These are phyloP conservation scores for Sporobolomyces phaffii DNA, from an alignment of 768 basidiomycete genomes.

Conservation along the genomic window DNA sequence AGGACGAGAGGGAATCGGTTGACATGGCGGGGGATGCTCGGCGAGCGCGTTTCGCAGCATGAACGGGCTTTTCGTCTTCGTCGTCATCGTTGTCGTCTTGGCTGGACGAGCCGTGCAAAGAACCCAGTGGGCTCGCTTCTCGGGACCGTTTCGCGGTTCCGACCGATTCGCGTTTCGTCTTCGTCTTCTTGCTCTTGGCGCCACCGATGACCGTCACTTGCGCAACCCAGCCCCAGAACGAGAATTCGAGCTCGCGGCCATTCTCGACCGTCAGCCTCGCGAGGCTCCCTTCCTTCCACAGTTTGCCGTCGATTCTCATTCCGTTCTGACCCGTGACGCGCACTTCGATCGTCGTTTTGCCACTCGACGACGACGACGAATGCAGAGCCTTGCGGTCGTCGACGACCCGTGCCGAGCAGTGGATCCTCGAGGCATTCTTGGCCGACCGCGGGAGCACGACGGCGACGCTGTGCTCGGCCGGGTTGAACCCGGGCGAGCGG, in stretches of 20 bases:
- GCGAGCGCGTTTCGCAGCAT: neutral
- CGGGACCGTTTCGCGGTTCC: no score
- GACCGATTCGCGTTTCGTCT: neutral
- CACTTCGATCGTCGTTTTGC: conserved; percentile 15
- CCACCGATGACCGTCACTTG: conserved; percentile 9
- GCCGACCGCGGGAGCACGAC: conserved; percentile 29
- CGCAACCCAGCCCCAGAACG: conserved; percentile 33
- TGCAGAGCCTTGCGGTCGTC: neutral
- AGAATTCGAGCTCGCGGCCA: neutral
- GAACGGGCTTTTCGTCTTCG: neutral
- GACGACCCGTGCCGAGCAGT: conserved; percentile 25
- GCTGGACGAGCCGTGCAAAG: conserved; percentile 1
- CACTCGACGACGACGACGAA: no score
- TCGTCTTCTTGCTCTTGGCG: neutral
- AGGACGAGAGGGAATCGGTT: no score
- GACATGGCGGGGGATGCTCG: no score
- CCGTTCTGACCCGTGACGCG: conserved; percentile 34
- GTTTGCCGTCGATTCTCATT: conserved; percentile 34
- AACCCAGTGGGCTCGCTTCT: neutral
- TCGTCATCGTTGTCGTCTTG: neutral
- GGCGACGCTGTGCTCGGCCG: conserved; percentile 5
- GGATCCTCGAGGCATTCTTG: conserved; percentile 35
- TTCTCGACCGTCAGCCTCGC: neutral
- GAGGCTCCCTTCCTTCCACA: conserved; percentile 8
- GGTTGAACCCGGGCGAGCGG: neutral